These are phyloP conservation scores for Dactylorhiza incarnata DNA, from an alignment of 106 monocot species.

Conservation along the genomic window DNA sequence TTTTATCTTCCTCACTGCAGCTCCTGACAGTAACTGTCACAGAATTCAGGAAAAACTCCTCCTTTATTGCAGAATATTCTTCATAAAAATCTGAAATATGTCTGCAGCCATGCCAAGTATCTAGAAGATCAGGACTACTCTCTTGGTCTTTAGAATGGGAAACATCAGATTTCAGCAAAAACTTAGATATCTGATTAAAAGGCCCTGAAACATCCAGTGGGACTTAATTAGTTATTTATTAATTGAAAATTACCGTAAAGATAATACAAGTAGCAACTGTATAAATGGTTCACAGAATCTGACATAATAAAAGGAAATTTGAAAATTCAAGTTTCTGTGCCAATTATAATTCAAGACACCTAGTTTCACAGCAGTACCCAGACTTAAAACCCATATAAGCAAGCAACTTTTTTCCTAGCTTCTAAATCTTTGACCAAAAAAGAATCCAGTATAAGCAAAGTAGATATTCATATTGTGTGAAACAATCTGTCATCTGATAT, in stretches of 20 bases:
- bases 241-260: not conserved
- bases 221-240: not conserved
- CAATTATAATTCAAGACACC: not conserved
- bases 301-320: not conserved
- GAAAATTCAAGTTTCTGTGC: not conserved
- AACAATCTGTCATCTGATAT: too few relatives aligned
- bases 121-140: slow-evolving; percentile 9
- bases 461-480: too few relatives aligned
- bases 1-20: slow-evolving; percentile 39
- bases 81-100: slow-evolving; percentile 33
- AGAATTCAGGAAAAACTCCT: slow-evolving; percentile 51
- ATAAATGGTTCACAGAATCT: not conserved
- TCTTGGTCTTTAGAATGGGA: slow-evolving; percentile 19
- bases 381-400: not conserved
- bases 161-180: slow-evolving; percentile 47
- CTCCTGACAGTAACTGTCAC: slow-evolving; percentile 58
- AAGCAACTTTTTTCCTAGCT: not conserved
- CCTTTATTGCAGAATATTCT: slow-evolving; percentile 64
- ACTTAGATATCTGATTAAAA: slow-evolving; percentile 52
- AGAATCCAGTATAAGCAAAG: not conserved
- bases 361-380: not conserved
- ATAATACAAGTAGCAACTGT: not conserved
- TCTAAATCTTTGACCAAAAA: not conserved
- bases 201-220: slow-evolving; percentile 35
- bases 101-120: slow-evolving; percentile 9